phyloP scores from a whole-genome alignment of 1,284 basidiomycete species.

The Pseudozyma tsukubaensis region DNA sequence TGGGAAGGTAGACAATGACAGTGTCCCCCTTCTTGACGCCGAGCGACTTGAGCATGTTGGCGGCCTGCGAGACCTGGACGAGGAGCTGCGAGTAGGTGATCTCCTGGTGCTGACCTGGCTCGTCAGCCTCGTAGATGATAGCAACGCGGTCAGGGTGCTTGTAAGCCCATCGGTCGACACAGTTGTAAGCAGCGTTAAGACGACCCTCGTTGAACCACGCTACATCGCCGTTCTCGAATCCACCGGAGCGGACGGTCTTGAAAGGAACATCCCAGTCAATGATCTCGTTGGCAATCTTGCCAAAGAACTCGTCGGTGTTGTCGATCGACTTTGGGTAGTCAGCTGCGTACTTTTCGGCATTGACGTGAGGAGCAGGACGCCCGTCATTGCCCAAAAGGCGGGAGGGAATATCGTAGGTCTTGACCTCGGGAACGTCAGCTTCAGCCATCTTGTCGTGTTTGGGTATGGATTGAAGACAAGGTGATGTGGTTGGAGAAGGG shows the following conservation, averaged over 20 bases:
- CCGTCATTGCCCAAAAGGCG: constrained; percentile 55
- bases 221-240: constrained; percentile 87
- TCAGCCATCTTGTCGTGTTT: constrained; percentile 27
- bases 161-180: constrained; percentile 95
- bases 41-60: constrained; percentile 89
- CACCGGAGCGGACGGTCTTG: constrained; percentile 85
- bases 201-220: constrained; percentile 81
- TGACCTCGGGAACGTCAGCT: constrained; percentile 50
- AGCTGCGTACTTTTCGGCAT: constrained; percentile 49
- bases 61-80: constrained; percentile 81
- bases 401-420: constrained; percentile 53
- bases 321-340: constrained; percentile 56
- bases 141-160: constrained; percentile 91
- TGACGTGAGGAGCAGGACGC: constrained; percentile 57
- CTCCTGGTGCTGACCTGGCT: constrained; percentile 82
- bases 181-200: constrained; percentile 88
- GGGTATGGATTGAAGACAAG: constrained; percentile 4
- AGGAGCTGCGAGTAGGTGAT: constrained; percentile 86
- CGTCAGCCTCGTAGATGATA: constrained; percentile 98
- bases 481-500: neutral
- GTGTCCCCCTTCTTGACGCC: constrained; percentile 96
- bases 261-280: constrained; percentile 93
- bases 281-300: constrained; percentile 77
- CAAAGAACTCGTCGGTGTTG: constrained; percentile 60
- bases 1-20: constrained; percentile 74